A percentile compares a stretch with the other conserved stretches of the same genome.
These are phyloP conservation scores for Maudiozyma humilis DNA, from an alignment of 1,139 yeast species.

Conservation along the genomic window DNA sequence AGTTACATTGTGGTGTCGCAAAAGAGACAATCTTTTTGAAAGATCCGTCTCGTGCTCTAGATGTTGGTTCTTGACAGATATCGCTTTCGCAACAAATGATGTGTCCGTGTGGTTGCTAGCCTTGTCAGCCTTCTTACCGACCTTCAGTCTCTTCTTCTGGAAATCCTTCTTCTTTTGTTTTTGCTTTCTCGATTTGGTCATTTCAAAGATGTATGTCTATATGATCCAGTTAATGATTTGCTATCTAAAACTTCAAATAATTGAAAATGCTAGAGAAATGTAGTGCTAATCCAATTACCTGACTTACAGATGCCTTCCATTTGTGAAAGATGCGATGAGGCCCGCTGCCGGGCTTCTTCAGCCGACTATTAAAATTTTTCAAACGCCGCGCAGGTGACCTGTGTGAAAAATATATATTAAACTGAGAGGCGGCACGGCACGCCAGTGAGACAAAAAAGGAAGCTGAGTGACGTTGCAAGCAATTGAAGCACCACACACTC, in stretches of 20 bases:
- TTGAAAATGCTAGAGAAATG: too few relatives aligned
- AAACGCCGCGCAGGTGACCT: neutral
- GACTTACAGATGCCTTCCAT: too few relatives aligned
- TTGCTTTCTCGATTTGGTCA: conserved; percentile 31
- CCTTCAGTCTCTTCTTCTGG: conserved; percentile 70
- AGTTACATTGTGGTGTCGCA: conserved; percentile 67
- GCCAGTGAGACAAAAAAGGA: too few relatives aligned
- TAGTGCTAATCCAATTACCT: too few relatives aligned
- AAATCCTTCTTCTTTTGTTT: conserved; percentile 31
- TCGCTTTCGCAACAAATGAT: conserved; percentile 68
- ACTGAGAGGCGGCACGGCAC: too few relatives aligned
- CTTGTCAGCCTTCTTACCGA: conserved; percentile 71
- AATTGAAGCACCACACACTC: too few relatives aligned
- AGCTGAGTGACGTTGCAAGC: too few relatives aligned
- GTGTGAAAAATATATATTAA: neutral
- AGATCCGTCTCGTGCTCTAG: conserved; percentile 37
- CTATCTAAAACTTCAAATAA: too few relatives aligned
- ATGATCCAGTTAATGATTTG: too few relatives aligned
- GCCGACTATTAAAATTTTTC: neutral
- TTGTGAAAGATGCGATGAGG: neutral
- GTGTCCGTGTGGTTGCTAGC: conserved; percentile 78
- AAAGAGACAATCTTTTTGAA: conserved; percentile 51
- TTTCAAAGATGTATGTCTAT: conserved; percentile 8
- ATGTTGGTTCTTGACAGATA: conserved; percentile 51
- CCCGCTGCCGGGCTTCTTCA: neutral